Percentiles rank a stretch among this genome's conserved stretches.
Conservation (phyloP, 1,139 yeast genomes). For the Hansenula lynferdii region DNA sequence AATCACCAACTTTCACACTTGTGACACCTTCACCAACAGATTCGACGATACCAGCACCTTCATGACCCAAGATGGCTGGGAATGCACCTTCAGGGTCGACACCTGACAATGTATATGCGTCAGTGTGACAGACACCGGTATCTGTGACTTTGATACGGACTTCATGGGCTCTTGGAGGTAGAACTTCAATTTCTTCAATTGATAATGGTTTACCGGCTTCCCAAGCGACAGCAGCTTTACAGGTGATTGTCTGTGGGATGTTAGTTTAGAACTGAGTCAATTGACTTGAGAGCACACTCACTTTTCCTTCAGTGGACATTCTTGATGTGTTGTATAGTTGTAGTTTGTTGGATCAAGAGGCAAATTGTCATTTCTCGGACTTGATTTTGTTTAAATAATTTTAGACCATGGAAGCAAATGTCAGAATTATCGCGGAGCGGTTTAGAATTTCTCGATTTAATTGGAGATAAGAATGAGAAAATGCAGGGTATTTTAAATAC, state of each 20-base stretch:
- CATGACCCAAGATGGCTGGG: slow-evolving; percentile 92
- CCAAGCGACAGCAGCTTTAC: slow-evolving; percentile 98
- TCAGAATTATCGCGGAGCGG: too few relatives aligned
- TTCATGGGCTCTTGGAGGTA: slow-evolving; percentile 94
- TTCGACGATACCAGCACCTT: slow-evolving; percentile 96
- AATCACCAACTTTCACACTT: slow-evolving; percentile 82
- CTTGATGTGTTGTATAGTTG: not conserved
- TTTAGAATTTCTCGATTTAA: too few relatives aligned
- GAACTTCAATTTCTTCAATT: slow-evolving; percentile 85
- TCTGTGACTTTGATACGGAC: slow-evolving; percentile 83
- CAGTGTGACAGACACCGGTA: slow-evolving; percentile 98
- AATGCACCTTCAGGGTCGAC: slow-evolving; percentile 95
- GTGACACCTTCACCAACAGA: slow-evolving; percentile 91
- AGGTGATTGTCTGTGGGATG: slow-evolving; percentile 40
- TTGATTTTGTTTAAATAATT: too few relatives aligned
- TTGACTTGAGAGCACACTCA: slow-evolving; percentile 1
- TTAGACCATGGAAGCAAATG: too few relatives aligned
- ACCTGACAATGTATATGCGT: slow-evolving; percentile 93
- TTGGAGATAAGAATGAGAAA: too few relatives aligned
- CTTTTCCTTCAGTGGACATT: slow-evolving; percentile 2
- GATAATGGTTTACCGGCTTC: slow-evolving; percentile 83
- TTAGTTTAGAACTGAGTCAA: not conserved
- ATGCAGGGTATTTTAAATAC: too few relatives aligned
- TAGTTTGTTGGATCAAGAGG: too few relatives aligned
- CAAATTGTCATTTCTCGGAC: too few relatives aligned